These are phyloP conservation scores for Candida fluviatilis DNA, from an alignment of 805 yeast genomes.

Conservation along the genomic window DNA sequence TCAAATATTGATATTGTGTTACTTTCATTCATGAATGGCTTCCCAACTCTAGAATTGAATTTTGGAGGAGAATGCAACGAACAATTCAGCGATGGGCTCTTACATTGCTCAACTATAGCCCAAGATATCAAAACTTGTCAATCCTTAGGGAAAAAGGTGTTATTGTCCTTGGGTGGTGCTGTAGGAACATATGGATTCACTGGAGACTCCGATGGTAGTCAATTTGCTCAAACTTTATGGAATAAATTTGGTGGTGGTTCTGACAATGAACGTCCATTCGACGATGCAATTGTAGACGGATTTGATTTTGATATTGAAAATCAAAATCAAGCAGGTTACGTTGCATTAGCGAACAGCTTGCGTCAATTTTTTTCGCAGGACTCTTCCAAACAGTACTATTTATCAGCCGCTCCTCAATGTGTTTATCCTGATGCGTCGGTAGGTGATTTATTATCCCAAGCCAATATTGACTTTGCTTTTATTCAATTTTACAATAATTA, in stretches of 20 bases:
- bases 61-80: slow-evolving; percentile 17
- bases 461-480: slow-evolving; percentile 75
- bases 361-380: slow-evolving; percentile 13
- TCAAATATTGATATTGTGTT: slow-evolving; percentile 65
- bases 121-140: slow-evolving; percentile 73
- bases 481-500: slow-evolving; percentile 89
- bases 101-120: slow-evolving; percentile 34
- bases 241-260: slow-evolving; percentile 26
- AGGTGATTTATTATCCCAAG: slow-evolving; percentile 37
- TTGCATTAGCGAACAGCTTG: slow-evolving; percentile 26
- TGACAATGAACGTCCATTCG: slow-evolving; percentile 20
- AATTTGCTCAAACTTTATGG: slow-evolving; percentile 41
- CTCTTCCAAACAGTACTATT: slow-evolving; percentile 55
- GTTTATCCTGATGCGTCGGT: slow-evolving; percentile 68
- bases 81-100: slow-evolving; percentile 37
- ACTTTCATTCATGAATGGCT: slow-evolving; percentile 61
- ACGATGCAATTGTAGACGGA: slow-evolving; percentile 28
- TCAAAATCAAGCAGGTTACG: slow-evolving; percentile 18
- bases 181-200: slow-evolving; percentile 45
- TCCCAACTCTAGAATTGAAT: slow-evolving; percentile 34
- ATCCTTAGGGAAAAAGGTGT: slow-evolving; percentile 61
- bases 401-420: slow-evolving; percentile 93
- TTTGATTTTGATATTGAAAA: slow-evolving; percentile 33
- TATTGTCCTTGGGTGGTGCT: slow-evolving; percentile 60
- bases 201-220: slow-evolving; percentile 50